phyloP scores from a whole-genome alignment of 2,329 filamentous ascomycete genomes.

The Phialophora tarda region DNA sequence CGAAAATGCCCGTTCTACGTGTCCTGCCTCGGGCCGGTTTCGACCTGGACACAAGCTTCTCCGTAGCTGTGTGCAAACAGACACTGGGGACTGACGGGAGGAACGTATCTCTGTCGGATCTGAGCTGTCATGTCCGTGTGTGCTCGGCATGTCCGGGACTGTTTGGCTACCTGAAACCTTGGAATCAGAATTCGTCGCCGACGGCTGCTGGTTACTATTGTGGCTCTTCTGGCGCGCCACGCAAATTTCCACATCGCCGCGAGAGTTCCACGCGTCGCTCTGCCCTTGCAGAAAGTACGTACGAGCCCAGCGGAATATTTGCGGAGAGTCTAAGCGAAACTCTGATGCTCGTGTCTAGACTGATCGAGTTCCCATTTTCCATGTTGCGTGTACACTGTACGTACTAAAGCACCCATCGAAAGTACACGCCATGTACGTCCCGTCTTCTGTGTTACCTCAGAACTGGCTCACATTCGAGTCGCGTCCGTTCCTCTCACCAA shows the following conservation, averaged over 20 bases:
- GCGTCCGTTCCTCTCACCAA: neutral
- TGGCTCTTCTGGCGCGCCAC: neutral
- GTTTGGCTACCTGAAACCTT: neutral
- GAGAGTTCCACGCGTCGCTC: neutral
- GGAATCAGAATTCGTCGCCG: conserved; percentile 4
- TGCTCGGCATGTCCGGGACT: conserved; percentile 3
- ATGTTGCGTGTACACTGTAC: neutral
- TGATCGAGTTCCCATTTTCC: neutral
- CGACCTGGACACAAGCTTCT: neutral
- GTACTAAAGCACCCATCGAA: neutral
- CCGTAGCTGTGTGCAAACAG: neutral
- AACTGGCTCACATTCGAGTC: neutral
- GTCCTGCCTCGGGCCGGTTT: neutral
- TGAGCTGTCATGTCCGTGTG: neutral
- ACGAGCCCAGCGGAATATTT: conserved; percentile 1
- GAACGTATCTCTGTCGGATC: neutral
- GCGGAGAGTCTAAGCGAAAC: neutral
- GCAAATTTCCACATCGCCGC: conserved; percentile 16
- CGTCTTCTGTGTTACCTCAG: neutral
- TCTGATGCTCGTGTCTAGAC: neutral
- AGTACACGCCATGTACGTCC: neutral
- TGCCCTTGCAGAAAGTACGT: conserved; percentile 8
- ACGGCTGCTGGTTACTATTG: neutral
- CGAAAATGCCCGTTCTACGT: neutral
- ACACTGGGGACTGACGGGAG: neutral